phyloP scores from a whole-genome alignment of 805 yeast species.

The Zygosaccharomyces lentus region DNA sequence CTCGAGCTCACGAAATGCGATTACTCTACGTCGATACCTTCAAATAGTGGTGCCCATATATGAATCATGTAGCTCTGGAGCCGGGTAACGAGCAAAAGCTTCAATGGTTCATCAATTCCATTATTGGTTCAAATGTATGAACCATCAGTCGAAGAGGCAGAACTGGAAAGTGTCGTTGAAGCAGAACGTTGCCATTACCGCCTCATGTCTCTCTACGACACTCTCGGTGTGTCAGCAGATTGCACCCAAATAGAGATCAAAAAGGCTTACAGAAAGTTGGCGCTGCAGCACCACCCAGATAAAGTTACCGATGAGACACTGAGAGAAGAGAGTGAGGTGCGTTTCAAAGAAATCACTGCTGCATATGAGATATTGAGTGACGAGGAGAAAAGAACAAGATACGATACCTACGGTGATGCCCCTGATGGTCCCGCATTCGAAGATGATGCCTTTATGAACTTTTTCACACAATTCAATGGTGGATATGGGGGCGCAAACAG shows the following conservation, averaged over 20 bases:
- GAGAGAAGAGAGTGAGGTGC: slow-evolving; percentile 65
- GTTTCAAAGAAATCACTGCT: slow-evolving; percentile 76
- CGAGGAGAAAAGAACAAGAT: slow-evolving; percentile 53
- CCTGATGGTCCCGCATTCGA: slow-evolving; percentile 45
- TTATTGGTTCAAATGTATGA: not conserved
- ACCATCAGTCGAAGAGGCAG: not conserved
- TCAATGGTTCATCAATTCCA: not conserved
- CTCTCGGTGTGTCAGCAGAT: slow-evolving; percentile 60
- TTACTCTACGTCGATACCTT: too few species aligned
- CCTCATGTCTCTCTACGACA: slow-evolving; percentile 43
- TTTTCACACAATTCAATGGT: slow-evolving; percentile 40
- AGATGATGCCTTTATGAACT: slow-evolving; percentile 74
- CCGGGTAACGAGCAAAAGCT: not conserved
- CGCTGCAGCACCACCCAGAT: slow-evolving; percentile 84
- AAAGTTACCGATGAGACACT: slow-evolving; percentile 63
- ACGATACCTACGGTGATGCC: slow-evolving; percentile 52
- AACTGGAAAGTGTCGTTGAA: not conserved
- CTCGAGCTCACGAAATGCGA: too few species aligned
- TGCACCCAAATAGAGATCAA: slow-evolving; percentile 73
- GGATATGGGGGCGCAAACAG: not conserved
- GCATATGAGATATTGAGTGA: slow-evolving; percentile 84
- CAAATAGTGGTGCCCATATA: too few species aligned
- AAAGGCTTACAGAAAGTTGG: slow-evolving; percentile 79
- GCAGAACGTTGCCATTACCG: not conserved
- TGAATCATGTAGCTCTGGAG: too few species aligned